Percentiles rank a stretch among this genome's conserved stretches.
These are phyloP conservation scores for Ampelocalamus luodianensis DNA, from an alignment of 176 grass and related monocot species.

Conservation along the genomic window DNA sequence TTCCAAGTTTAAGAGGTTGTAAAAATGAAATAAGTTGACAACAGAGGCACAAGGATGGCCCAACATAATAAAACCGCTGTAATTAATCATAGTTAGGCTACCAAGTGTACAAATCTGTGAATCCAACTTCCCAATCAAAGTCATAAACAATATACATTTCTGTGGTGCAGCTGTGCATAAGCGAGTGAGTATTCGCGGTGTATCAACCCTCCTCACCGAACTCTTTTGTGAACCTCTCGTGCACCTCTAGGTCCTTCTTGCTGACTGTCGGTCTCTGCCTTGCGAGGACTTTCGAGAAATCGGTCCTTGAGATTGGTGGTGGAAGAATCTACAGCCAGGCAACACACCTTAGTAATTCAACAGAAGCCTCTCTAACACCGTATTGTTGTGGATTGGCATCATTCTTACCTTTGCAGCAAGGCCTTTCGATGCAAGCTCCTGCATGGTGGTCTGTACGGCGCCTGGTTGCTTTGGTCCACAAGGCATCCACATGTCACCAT, in stretches of 20 bases:
- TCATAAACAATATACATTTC: slow-evolving; percentile 59
- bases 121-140: slow-evolving; percentile 40
- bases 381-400: background rate
- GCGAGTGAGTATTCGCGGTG: background rate
- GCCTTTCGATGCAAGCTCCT: slow-evolving; percentile 80
- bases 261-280: slow-evolving; percentile 89
- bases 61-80: background rate
- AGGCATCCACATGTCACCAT: slow-evolving; percentile 81
- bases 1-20: slow-evolving; percentile 31
- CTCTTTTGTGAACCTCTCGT: slow-evolving; percentile 95
- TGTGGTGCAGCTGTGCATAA: slow-evolving; percentile 43
- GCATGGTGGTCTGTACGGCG: slow-evolving; percentile 79
- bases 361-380: background rate
- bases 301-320: slow-evolving; percentile 74
- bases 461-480: slow-evolving; percentile 85
- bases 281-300: slow-evolving; percentile 84
- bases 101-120: slow-evolving; percentile 44
- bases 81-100: slow-evolving; percentile 35
- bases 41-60: slow-evolving; percentile 35
- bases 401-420: slow-evolving; percentile 71
- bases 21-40: slow-evolving; percentile 44
- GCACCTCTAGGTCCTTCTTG: slow-evolving; percentile 92
- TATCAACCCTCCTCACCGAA: slow-evolving; percentile 93
- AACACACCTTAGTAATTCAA: background rate
- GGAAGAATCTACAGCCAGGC: slow-evolving; percentile 67